Conservation (phyloP, 148 eudicot genomes). For the Rhododendron vialii region DNA sequence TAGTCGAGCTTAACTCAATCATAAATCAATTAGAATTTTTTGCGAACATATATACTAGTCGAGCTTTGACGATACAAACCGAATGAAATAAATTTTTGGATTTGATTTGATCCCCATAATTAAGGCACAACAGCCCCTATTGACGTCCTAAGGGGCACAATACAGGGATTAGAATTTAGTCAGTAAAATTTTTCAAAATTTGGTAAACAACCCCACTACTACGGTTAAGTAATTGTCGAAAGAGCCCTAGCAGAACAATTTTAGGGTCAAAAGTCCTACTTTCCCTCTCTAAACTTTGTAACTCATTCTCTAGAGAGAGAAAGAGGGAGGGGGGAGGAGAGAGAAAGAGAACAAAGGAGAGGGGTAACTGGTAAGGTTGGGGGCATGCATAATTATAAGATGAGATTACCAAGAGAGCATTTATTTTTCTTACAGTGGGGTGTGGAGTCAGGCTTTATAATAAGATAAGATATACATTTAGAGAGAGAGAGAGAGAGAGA, state of each 20-base stretch:
- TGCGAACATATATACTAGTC: not conserved
- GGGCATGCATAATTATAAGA: constrained; percentile 6
- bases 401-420: constrained; percentile 14
- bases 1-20: too few species aligned
- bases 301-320: not conserved
- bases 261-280: constrained; percentile 5
- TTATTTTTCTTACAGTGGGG: constrained; percentile 10
- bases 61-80: not conserved
- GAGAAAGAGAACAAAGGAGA: not conserved
- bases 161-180: not conserved
- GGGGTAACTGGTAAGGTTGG: not conserved
- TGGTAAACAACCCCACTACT: not conserved
- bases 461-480: not conserved
- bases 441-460: constrained; percentile 8
- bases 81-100: not conserved
- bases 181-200: not conserved
- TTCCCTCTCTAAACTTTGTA: not conserved
- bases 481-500: not conserved
- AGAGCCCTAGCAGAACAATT: not conserved
- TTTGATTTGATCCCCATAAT: not conserved
- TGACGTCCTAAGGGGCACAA: not conserved
- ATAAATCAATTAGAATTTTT: too few species aligned
- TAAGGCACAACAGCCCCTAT: not conserved
- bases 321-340: not conserved
- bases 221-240: not conserved